phyloP scores from a whole-genome alignment of 2,329 filamentous ascomycete species.

The Penicillium crustosum region DNA sequence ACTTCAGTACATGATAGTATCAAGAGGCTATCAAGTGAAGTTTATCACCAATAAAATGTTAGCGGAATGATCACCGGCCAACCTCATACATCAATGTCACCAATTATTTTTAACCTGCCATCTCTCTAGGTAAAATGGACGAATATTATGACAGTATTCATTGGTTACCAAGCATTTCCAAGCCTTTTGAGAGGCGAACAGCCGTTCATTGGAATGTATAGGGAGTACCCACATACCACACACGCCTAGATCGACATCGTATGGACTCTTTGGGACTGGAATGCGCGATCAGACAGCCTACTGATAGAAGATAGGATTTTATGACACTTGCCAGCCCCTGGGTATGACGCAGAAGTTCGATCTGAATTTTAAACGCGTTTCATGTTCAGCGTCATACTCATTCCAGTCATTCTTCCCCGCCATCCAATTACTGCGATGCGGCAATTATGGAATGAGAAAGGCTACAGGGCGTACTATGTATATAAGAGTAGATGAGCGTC shows the following conservation, averaged over 20 bases:
- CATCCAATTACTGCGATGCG: constrained; percentile 14
- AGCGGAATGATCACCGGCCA: not conserved
- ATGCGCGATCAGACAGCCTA: constrained; percentile 15
- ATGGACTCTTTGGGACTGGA: constrained; percentile 14
- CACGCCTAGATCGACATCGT: constrained; percentile 17
- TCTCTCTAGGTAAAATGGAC: not conserved
- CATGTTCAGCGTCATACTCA: constrained; percentile 13
- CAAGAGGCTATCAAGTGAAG: not conserved
- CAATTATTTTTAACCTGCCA: not conserved
- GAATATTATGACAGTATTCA: not conserved
- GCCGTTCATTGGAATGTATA: constrained; percentile 22
- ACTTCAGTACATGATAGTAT: not conserved
- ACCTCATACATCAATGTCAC: not conserved
- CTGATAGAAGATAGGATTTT: not conserved
- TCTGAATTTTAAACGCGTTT: constrained; percentile 14
- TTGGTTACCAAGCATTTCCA: not conserved
- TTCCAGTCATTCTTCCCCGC: constrained; percentile 24
- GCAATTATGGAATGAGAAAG: constrained; percentile 9
- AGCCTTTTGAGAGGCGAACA: constrained; percentile 12
- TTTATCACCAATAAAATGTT: not conserved
- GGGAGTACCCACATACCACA: constrained; percentile 15
- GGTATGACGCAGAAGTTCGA: constrained; percentile 19
- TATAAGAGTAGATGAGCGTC: constrained; percentile 6
- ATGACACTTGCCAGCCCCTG: constrained; percentile 18
- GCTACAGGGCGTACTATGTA: not conserved